Percentiles rank a stretch among this genome's conserved stretches.
Evolutionary conservation across 2,329 filamentous ascomycete genomes (phyloP).

Genomic region (Stagonosporopsis chrysanthemi): DNA sequence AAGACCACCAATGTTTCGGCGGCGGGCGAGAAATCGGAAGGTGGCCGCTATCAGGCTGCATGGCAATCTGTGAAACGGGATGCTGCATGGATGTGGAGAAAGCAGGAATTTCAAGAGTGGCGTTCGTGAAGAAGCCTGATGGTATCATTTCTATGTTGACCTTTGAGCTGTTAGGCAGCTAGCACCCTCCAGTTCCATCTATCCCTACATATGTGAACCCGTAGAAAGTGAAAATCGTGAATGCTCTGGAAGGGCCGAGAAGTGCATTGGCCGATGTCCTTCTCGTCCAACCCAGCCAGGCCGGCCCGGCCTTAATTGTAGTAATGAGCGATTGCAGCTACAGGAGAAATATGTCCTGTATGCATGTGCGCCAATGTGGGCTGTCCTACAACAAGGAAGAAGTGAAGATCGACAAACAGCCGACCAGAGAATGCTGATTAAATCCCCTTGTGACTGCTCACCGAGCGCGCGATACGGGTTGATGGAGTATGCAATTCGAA

Average conservation of each 20-base stretch:
- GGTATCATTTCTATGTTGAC: constrained; percentile 34
- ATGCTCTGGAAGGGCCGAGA: constrained; percentile 3
- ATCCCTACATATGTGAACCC: constrained; percentile 7
- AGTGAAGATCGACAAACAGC: constrained; percentile 30
- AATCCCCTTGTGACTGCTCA: constrained; percentile 9
- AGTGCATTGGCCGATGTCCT: constrained; percentile 2
- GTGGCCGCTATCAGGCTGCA: constrained; percentile 9
- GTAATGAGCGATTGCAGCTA: constrained; percentile 6
- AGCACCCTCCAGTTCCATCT: constrained; percentile 13
- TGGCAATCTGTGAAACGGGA: constrained; percentile 1
- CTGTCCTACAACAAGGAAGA: constrained; percentile 15
- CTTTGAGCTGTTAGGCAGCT: constrained; percentile 14
- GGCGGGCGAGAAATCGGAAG: constrained; percentile 7
- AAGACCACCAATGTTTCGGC: constrained; percentile 6
- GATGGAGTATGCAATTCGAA: constrained; percentile 25
- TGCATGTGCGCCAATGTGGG: constrained; percentile 23
- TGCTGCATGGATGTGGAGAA: constrained; percentile 8
- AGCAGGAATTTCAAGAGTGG: constrained; percentile 3
- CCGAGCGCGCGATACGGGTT: constrained; percentile 18
- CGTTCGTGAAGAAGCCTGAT: constrained; percentile 22
- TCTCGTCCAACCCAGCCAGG: constrained; percentile 7
- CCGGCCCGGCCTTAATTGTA: constrained; percentile 13
- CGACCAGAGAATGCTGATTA: constrained; percentile 20
- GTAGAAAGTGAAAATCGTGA: constrained; percentile 14
- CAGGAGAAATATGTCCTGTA: constrained; percentile 31